Evolutionary conservation across 257 asterid genomes (phyloP), one percentile per base, ranked within the genome.

Genomic region (Fraxinus americana): DNA sequence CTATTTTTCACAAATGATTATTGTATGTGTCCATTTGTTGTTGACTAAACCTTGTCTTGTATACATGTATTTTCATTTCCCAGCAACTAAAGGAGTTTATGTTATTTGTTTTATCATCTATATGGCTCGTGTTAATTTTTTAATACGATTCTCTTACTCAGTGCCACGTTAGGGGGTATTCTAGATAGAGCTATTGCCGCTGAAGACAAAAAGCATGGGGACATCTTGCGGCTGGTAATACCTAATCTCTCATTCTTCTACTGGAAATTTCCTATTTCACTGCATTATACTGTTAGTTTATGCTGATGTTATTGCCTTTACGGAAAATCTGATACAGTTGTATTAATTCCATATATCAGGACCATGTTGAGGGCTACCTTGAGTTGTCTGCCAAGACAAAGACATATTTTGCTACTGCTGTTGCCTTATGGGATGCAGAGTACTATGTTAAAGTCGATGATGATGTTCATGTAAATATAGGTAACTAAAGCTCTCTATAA

Each of bases 381-480:
- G 97, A 92, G 89, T 77, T 94, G 73, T 94, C 97, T 29, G 98
- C 98, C 54, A 94, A 94, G 88, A 94, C 98, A 39, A 92, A 87
- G 88, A 71, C 90, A 39, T 94, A 92, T 83, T 94, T 94, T 74
- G 90, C 96, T 38, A 84, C 91, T 48, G 98, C 97, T 36, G 94
- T 90, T 74, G 82, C 91, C n/a, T 54, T 82, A 77, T 94, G 96
- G 93, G 97, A 94, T 80, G 98, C 98, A 30, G 98, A 92, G 86
- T 94, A 90, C 89, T 94, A 94, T 61, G 87, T 92, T 75, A 94
- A 94, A 84, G 98, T 94, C 45, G 98, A 94, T 19, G 98, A 94
- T 65, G 97, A 94, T 79, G 98, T 94, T 71, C 98, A 94, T 74
- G 98, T 94, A 19, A 94, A 94, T 77, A 92, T 94, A 89, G 98